Evolutionary conservation across 768 basidiomycete species (phyloP).

Genomic region (Russula sp.): DNA sequence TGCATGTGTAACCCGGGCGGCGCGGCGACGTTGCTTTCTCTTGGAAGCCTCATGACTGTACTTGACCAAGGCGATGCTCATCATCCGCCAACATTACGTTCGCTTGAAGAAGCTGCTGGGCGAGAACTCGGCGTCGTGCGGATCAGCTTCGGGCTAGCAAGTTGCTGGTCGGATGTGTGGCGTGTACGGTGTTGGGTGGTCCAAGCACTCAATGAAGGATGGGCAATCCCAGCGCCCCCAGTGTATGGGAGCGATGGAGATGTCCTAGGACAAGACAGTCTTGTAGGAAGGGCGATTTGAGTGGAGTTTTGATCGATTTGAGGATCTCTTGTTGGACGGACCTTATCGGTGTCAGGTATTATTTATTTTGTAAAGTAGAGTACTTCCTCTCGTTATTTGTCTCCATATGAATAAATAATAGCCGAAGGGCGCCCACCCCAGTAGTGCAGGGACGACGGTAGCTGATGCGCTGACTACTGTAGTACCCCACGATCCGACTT

Average conservation of each 20-base stretch:
- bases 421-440: neutral
- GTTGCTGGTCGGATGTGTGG: constrained; percentile 69
- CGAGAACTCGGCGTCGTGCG: constrained; percentile 72
- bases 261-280: neutral
- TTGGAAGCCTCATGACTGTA: constrained; percentile 59
- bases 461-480: neutral
- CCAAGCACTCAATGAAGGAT: constrained; percentile 18
- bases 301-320: neutral
- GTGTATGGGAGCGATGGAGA: neutral
- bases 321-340: constrained; percentile 4
- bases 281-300: constrained; percentile 23
- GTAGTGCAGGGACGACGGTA: neutral
- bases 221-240: neutral
- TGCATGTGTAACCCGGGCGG: constrained; percentile 90
- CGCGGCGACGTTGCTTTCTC: constrained; percentile 66
- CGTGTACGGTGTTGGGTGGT: constrained; percentile 37
- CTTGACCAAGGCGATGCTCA: constrained; percentile 56
- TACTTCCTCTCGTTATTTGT: neutral
- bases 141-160: constrained; percentile 76
- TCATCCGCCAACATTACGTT: constrained; percentile 39
- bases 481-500: too few relatives aligned
- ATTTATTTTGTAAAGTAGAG: constrained; percentile 1
- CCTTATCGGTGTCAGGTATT: constrained; percentile 5
- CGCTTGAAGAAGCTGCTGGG: constrained; percentile 60
- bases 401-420: neutral